A percentile compares a stretch with the other conserved stretches of the same genome.
phyloP scores from a whole-genome alignment of 768 basidiomycete species.

The Lentinula lateritia region DNA sequence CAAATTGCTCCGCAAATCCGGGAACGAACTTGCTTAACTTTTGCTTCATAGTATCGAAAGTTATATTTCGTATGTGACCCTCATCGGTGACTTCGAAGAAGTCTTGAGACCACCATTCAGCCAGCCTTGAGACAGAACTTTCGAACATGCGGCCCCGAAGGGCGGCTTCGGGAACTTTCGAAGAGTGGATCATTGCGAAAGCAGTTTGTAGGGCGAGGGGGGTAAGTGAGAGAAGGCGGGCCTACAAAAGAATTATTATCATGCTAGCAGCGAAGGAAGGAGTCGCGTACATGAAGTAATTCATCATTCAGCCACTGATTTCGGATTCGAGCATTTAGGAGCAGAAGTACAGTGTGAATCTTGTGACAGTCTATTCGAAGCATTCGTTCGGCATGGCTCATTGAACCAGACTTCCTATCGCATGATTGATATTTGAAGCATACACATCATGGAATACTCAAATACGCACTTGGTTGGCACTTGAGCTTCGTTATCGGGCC shows the following conservation, averaged over 20 bases:
- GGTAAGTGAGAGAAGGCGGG: slow-evolving; percentile 80
- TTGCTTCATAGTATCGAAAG: slow-evolving; percentile 68
- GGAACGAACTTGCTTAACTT: slow-evolving; percentile 23
- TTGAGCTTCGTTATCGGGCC: slow-evolving; percentile 31
- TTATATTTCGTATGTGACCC: slow-evolving; percentile 69
- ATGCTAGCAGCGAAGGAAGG: slow-evolving; percentile 10
- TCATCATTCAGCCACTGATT: slow-evolving; percentile 84
- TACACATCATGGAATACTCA: neutral
- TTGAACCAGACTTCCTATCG: slow-evolving; percentile 34
- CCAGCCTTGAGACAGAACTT: slow-evolving; percentile 64
- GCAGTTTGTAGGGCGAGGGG: slow-evolving; percentile 77
- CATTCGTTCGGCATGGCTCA: slow-evolving; percentile 63
- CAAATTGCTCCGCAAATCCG: slow-evolving; percentile 1
- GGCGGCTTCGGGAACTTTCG: slow-evolving; percentile 71
- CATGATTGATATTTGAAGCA: neutral
- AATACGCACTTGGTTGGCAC: slow-evolving; percentile 41
- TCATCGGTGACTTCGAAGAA: slow-evolving; percentile 61
- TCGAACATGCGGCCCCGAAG: slow-evolving; percentile 89
- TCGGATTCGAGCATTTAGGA: slow-evolving; percentile 67
- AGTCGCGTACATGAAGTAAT: slow-evolving; percentile 68
- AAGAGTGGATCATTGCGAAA: slow-evolving; percentile 78
- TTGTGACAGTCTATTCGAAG: slow-evolving; percentile 82
- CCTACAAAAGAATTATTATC: slow-evolving; percentile 39
- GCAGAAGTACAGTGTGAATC: slow-evolving; percentile 77
- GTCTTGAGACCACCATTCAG: slow-evolving; percentile 76